Base-by-base conservation (phyloP, 208 protist species). In the Leishmania braziliensis region DNA sequence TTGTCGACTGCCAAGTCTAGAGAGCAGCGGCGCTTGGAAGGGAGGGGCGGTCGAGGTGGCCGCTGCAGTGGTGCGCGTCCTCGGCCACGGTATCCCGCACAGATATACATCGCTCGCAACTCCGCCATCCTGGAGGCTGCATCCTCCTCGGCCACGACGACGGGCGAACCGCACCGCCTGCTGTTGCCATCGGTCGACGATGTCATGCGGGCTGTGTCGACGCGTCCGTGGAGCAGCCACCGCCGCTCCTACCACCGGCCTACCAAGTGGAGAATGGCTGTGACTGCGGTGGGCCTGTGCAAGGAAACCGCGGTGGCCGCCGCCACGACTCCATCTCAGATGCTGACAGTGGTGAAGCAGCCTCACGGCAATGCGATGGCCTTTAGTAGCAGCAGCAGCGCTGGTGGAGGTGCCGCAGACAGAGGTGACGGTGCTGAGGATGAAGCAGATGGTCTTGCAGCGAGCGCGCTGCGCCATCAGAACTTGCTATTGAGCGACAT, bases 401-500 rank as follows among this genome's bases (percentile, higher is more conserved):
- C 51, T 8, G 68, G 68, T 39, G 51, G 39, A 51, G n/a, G 54
- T 68, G 43, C 62, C 43, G 46, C 39, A 6, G 65, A 8, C 29
- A 69, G 48, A 2, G 74, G 54, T 18, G 75, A 16, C 5, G 62
- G 68, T 53, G 80, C 51, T 5, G 58, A 54, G 23, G 70, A 76
- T 26, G 80, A 79, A 16, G 46, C 51, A 20, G 43, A 66, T 60
- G 48, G 70, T 58, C 50, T 80, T 29, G 71, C 83, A 56, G 78
- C 80, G 26, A 69, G 56, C 29, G 43, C 60, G 20, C 14, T 81
- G 73, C 84, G 84, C 39, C 71, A 85, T 46, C 72, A 84, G 8
- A 85, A 88, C 46, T 54, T 77, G 54, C 39, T 78, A 16, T 71
- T 77, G 23, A 86, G 77, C 77, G 85, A 89, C 36, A 91, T 96